Conservation (phyloP, 192 early-diverging fungal genomes). For the Entomortierella parvispora region DNA sequence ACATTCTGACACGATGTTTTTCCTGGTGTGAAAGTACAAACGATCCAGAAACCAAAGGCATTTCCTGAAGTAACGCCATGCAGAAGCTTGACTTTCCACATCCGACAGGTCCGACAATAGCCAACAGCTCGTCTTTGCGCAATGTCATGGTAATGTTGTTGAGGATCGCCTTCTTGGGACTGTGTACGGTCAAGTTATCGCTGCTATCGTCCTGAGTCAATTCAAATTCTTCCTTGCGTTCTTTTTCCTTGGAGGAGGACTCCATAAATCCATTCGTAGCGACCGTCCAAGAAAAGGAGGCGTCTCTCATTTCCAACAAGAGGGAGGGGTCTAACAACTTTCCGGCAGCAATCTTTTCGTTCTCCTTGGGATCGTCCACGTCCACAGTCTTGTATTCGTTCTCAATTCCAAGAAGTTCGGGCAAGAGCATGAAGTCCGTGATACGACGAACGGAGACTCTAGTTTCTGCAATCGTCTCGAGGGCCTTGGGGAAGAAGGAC, state of each 20-base stretch:
- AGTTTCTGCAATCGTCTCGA: conserved; percentile 55
- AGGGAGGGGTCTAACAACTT: conserved; percentile 10
- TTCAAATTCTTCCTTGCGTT: conserved; percentile 1
- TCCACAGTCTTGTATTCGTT: conserved; percentile 25
- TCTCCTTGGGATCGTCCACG: neutral
- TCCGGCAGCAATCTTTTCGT: neutral
- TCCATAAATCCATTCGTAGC: conserved; percentile 23
- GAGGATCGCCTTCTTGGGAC: conserved; percentile 48
- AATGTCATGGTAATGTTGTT: conserved; percentile 42
- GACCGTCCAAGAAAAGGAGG: conserved; percentile 47
- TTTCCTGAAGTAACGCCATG: conserved; percentile 57
- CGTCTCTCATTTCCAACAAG: conserved; percentile 40
- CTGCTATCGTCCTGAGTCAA: neutral
- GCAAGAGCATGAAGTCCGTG: conserved; percentile 52
- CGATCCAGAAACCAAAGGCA: conserved; percentile 55
- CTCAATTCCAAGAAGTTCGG: conserved; percentile 45
- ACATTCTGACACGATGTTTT: conserved; percentile 41
- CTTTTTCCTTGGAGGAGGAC: conserved; percentile 31
- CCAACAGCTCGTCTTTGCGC: conserved; percentile 43
- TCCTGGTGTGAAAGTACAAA: conserved; percentile 30
- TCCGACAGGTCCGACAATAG: conserved; percentile 57
- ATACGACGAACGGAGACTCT: conserved; percentile 46
- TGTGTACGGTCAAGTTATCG: conserved; percentile 6
- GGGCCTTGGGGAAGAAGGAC: conserved; percentile 51
- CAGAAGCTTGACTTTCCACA: conserved; percentile 57